Base-by-base conservation (phyloP, 305 asterid species). In the Fraxinus nigra region DNA sequence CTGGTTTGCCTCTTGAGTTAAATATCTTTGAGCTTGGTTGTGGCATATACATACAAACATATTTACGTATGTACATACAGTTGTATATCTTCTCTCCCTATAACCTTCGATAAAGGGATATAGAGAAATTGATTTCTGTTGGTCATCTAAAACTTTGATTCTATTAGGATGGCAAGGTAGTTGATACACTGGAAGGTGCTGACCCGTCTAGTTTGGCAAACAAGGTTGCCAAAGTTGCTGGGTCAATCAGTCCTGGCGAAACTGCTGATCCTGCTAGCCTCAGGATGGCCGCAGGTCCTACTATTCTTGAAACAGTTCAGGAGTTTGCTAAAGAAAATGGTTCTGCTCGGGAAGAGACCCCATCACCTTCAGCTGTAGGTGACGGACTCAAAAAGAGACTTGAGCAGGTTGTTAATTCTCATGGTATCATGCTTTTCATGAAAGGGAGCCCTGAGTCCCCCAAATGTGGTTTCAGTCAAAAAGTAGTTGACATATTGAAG, bases 241-340 rank as follows among this genome's bases (percentile, higher is more conserved):
- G 97, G 18, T 79, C 92, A 70, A 89, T 91, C 85, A 76, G 73
- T 67, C 89, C 96, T 51, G 92, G 91, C 67, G 97, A 92, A 16
- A 87, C 98, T 83, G 98, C 97, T 16, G 97, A 97, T 83, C 98
- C 98, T 65, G 99, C 97, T 81, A 97, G 98, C 87, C 95, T 93
- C 67, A 98, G 98, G 81, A 97, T 97, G 98, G 98, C 98, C 79
- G 96, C 99, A 26, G 98, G 97, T 73, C 91, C 98, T 81, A 82
- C 93, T 72, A 79, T 96, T 81, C 92, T 94, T 59, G 99, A 96
- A 87, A 85, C 98, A 11, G 91, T 94, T 20, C 85, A 90, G 89
- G 95, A 87, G 78, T 85, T 97, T 63, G 91, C 97, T 51, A 89
- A 88, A 88, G 92, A 77, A 77, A 91, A 88, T 76, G 87, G 87